Evolutionary conservation across 306 rosid species (phyloP), one percentile per base, ranked within the genome.

Genomic region (Ammopiptanthus mongolicus): DNA sequence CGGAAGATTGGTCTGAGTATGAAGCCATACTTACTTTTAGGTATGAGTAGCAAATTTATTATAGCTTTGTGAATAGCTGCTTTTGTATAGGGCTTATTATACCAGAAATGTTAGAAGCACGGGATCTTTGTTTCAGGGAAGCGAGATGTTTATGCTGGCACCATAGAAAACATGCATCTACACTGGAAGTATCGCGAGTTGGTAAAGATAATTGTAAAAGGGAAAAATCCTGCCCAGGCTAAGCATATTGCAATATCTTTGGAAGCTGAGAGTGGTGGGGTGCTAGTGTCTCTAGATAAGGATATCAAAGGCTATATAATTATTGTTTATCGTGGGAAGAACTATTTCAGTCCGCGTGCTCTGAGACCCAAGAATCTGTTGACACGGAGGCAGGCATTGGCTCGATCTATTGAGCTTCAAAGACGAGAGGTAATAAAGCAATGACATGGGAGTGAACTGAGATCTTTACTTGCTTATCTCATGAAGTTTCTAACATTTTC

Each of bases 251-350:
- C 98, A 18, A 88, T 88, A 79, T 78, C 92, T 72, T 89, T 94
- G 87, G 98, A 94, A 87, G 98, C 98, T 6, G 98, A 94, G 86
- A 94, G 97, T 74, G 96, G 91, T 4, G 98, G 98, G 48, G 88
- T 94, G 78, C 84, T 94, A 53, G 90, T 94, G 21, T 91, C 97
- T 63, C 65, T 94, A 51, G 98, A 91, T 81, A 88, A 90, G 82
- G 90, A 91, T 72, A 81, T 78, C 36, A 88, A 85, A 76, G 97
- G 97, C 34, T 75, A 85, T 86, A 89, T 75, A 31, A 78, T 94
- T 62, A 86, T 94, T 37, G 60, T 94, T 31, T 94, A 94, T 80
- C 96, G 98, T 14, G 97, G 98, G 81, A 94, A 94, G 86, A 94
- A 94, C 74, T 93, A 93, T 71, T 69, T 15, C 51, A 84, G 81